Evolutionary conservation across 768 basidiomycete species (phyloP).

Genomic region (Russula griseocarnosa): DNA sequence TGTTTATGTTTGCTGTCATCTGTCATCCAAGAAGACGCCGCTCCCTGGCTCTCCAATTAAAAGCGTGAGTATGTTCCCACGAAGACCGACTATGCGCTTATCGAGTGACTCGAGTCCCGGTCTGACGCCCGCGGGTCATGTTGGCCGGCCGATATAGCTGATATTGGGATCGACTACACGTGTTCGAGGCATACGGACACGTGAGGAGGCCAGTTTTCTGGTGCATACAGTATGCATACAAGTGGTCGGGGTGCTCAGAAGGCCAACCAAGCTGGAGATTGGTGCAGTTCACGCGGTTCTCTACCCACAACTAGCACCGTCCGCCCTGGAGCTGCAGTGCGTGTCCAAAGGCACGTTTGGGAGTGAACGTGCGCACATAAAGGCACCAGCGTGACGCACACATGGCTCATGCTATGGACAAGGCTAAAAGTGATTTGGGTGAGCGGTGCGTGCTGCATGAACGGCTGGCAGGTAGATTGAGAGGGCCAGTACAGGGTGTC

Average conservation of each 20-base stretch:
- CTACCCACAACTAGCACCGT: background rate
- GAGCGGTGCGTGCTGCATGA: background rate
- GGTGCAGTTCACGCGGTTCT: background rate
- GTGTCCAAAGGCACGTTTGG: too few species aligned
- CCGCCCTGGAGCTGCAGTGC: constrained; percentile 2
- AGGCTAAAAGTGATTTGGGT: background rate
- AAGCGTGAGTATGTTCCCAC: constrained; percentile 17
- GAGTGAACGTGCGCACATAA: background rate
- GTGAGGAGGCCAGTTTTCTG: constrained; percentile 2
- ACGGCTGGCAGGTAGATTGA: constrained; percentile 2
- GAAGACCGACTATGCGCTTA: background rate
- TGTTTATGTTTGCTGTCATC: background rate
- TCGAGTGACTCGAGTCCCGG: background rate
- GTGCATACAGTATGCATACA: background rate
- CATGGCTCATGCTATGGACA: background rate
- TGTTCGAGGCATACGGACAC: constrained; percentile 6
- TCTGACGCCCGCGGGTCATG: too few species aligned
- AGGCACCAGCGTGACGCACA: background rate
- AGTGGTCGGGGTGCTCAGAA: too few species aligned
- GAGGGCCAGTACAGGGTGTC: constrained; percentile 4
- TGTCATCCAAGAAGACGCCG: constrained; percentile 1
- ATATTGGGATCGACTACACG: background rate
- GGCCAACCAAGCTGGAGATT: too few species aligned
- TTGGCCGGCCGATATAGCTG: background rate
- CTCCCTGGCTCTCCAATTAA: background rate